Percentiles rank a stretch among this genome's conserved stretches.
Evolutionary conservation across 768 basidiomycete species (phyloP).

Genomic region (Phaffia australis): DNA sequence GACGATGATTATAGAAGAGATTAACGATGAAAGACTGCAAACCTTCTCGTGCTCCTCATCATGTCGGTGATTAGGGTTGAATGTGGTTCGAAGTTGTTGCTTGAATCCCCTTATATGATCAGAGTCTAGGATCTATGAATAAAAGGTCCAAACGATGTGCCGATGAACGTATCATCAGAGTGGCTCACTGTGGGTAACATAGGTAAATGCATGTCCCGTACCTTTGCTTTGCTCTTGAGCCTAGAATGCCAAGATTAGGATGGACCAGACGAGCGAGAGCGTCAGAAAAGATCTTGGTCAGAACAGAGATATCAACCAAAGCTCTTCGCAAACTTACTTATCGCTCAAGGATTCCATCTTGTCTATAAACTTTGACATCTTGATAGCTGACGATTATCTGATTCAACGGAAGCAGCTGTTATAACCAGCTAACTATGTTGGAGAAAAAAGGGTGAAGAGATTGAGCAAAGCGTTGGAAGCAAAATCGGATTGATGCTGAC

Average conservation of each 20-base stretch:
- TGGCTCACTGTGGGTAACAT: background rate
- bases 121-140: constrained; percentile 15
- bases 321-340: background rate
- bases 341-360: constrained; percentile 13
- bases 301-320: too few relatives aligned
- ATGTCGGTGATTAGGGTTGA: constrained; percentile 41
- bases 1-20: background rate
- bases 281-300: background rate
- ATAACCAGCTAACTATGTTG: too few relatives aligned
- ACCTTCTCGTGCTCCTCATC: constrained; percentile 44
- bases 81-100: constrained; percentile 10
- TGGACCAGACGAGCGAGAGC: background rate
- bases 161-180: too few relatives aligned
- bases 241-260: background rate
- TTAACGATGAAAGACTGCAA: background rate
- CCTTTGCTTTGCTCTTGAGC: constrained; percentile 16
- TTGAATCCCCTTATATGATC: constrained; percentile 1
- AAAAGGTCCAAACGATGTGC: background rate
- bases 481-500: too few relatives aligned
- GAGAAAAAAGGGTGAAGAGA: too few relatives aligned
- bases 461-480: too few relatives aligned
- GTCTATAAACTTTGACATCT: constrained; percentile 19
- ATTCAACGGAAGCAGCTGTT: too few relatives aligned
- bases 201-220: background rate
- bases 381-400: background rate